phyloP scores from a whole-genome alignment of 2,329 filamentous ascomycete species.

The Botryotinia globosa region DNA sequence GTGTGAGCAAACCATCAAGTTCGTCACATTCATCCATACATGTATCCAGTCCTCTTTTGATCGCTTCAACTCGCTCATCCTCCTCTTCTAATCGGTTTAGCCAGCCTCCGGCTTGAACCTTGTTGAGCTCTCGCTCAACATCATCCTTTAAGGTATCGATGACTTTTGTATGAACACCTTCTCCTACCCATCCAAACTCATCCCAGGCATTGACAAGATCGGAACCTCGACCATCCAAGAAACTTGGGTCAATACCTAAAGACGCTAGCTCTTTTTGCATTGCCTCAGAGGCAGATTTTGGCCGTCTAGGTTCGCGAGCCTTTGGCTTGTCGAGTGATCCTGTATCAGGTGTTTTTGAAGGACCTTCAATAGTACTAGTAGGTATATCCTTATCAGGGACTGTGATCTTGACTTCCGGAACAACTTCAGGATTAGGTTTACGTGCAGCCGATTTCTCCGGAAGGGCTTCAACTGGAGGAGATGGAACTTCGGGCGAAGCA shows the following conservation, averaged over 20 bases:
- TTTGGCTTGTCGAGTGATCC: constrained; percentile 34
- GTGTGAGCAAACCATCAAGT: constrained; percentile 85
- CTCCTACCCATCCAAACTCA: constrained; percentile 85
- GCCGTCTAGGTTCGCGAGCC: constrained; percentile 34
- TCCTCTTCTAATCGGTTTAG: constrained; percentile 79
- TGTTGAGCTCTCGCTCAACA: constrained; percentile 81
- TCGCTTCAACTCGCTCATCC: constrained; percentile 82
- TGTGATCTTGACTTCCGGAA: constrained; percentile 60
- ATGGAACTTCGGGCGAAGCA: not conserved
- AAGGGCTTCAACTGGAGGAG: not conserved
- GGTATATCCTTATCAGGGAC: constrained; percentile 46
- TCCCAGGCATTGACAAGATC: constrained; percentile 82
- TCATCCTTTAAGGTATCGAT: constrained; percentile 80
- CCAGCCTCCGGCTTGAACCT: constrained; percentile 91
- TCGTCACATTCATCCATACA: constrained; percentile 96
- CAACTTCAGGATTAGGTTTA: constrained; percentile 36
- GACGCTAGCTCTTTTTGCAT: constrained; percentile 38
- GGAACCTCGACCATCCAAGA: constrained; percentile 73
- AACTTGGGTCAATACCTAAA: constrained; percentile 70
- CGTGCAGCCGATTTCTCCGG: constrained; percentile 30
- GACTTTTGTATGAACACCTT: constrained; percentile 69
- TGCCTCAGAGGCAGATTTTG: constrained; percentile 36
- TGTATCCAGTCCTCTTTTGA: constrained; percentile 81
- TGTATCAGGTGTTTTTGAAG: constrained; percentile 40
- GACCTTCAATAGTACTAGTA: constrained; percentile 43